Conservation (phyloP, 129 eudicot species). For the Scalesia atractyloides region DNA sequence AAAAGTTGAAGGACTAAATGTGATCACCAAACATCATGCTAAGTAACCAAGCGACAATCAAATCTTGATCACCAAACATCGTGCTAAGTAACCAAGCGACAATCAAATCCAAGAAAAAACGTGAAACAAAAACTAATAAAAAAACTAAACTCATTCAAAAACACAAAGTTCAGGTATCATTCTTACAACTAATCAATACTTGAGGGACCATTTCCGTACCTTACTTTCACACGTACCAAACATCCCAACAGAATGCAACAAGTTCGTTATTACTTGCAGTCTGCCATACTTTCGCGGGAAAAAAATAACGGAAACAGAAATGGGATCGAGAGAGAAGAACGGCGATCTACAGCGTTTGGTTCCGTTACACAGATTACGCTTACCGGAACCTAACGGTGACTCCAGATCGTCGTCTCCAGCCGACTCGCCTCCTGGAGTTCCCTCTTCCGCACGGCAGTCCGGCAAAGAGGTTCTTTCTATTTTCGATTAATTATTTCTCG, state of each 20-base stretch:
- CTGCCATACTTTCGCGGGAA: slow-evolving; percentile 33
- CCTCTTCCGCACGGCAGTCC: slow-evolving; percentile 44
- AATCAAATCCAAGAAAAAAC: too few species aligned
- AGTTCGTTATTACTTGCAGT: slow-evolving; percentile 21
- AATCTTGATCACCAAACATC: too few species aligned
- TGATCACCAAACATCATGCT: too few species aligned
- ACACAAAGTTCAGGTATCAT: too few species aligned
- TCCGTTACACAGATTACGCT: slow-evolving; percentile 41
- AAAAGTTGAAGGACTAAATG: too few species aligned
- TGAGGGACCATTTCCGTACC: slow-evolving; percentile 13
- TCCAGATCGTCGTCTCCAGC: slow-evolving; percentile 52
- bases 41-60: too few species aligned
- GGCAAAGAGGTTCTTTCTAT: slow-evolving; percentile 61
- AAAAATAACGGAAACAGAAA: slow-evolving; percentile 32
- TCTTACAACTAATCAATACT: not conserved
- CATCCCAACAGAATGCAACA: not conserved
- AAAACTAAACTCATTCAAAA: too few species aligned
- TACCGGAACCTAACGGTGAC: slow-evolving; percentile 35
- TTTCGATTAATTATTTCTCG: not conserved
- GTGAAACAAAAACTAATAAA: too few species aligned
- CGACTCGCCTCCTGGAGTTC: slow-evolving; percentile 28
- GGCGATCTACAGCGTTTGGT: slow-evolving; percentile 69
- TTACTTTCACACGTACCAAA: slow-evolving; percentile 20
- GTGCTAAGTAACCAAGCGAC: too few species aligned
- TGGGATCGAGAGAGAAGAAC: slow-evolving; percentile 53